Percentiles rank a stretch among this genome's conserved stretches.
Conservation (phyloP, 2,329 filamentous ascomycete genomes). For the Hypoxylon sp. region DNA sequence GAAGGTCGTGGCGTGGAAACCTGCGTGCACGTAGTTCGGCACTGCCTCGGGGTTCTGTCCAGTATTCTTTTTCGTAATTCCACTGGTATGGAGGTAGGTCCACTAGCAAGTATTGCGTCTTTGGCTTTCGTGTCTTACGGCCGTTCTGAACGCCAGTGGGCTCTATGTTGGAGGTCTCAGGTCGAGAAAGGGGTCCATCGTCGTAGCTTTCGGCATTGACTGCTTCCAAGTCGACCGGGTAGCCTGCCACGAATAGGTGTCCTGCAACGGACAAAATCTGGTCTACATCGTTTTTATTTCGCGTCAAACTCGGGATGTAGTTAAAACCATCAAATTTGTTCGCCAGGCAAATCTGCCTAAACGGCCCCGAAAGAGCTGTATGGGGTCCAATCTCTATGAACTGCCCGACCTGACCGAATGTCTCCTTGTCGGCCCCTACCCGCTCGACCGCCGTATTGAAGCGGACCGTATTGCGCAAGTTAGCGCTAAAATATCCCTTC, state of each 20-base stretch:
- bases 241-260: slow-evolving; percentile 43
- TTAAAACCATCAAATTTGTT: slow-evolving; percentile 30
- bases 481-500: slow-evolving; percentile 49
- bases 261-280: slow-evolving; percentile 46
- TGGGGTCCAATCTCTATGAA: slow-evolving; percentile 55
- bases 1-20: slow-evolving; percentile 50
- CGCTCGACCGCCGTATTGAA: slow-evolving; percentile 55
- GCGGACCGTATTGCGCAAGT: slow-evolving; percentile 48
- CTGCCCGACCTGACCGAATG: neutral
- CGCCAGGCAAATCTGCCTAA: slow-evolving; percentile 53
- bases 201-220: slow-evolving; percentile 18
- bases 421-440: neutral
- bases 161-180: neutral
- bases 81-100: slow-evolving; percentile 53
- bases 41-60: slow-evolving; percentile 47
- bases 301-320: slow-evolving; percentile 46
- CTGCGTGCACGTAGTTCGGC: slow-evolving; percentile 44
- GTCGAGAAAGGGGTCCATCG: neutral
- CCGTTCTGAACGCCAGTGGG: neutral
- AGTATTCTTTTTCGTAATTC: slow-evolving; percentile 46
- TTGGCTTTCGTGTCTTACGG: neutral
- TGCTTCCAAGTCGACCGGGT: slow-evolving; percentile 45
- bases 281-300: slow-evolving; percentile 41
- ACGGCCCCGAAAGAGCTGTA: slow-evolving; percentile 51
- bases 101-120: slow-evolving; percentile 43